phyloP scores from a whole-genome alignment of 2,329 filamentous ascomycete genomes.

The Proliferodiscus dingleyae region DNA sequence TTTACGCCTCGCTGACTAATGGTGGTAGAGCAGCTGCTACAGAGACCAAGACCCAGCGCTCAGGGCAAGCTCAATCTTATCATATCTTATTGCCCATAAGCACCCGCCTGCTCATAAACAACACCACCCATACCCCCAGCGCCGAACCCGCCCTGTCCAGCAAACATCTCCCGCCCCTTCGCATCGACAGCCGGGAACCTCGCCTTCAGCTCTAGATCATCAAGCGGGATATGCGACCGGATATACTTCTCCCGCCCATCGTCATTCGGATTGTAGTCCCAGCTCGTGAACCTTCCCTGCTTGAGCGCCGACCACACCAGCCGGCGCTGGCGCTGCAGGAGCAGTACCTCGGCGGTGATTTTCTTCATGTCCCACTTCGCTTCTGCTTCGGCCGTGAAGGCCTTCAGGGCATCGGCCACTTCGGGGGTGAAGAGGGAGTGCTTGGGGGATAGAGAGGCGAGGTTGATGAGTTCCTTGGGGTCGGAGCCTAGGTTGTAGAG shows the following conservation, averaged over 20 bases:
- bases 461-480: slow-evolving; percentile 35
- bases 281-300: slow-evolving; percentile 69
- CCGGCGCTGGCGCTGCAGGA: slow-evolving; percentile 72
- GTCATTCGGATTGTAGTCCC: slow-evolving; percentile 78
- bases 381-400: slow-evolving; percentile 69
- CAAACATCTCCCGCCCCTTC: slow-evolving; percentile 19
- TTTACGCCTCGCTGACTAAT: no score
- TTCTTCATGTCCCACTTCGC: slow-evolving; percentile 75
- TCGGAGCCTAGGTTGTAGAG: slow-evolving; percentile 76
- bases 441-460: slow-evolving; percentile 35
- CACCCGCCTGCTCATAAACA: slow-evolving; percentile 18
- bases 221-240: slow-evolving; percentile 73
- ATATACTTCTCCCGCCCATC: slow-evolving; percentile 74
- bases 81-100: slow-evolving; percentile 22
- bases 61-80: no score
- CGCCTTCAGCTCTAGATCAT: slow-evolving; percentile 73
- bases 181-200: slow-evolving; percentile 63
- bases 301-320: slow-evolving; percentile 77
- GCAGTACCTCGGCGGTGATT: slow-evolving; percentile 70
- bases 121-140: slow-evolving; percentile 14
- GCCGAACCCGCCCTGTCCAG: slow-evolving; percentile 12
- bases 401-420: slow-evolving; percentile 41
- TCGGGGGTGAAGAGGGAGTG: slow-evolving; percentile 29
- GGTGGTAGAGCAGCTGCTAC: no score
- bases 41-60: no score